Percentiles rank a stretch among this genome's conserved stretches.
phyloP scores from a whole-genome alignment of 257 asterid genomes.

The Ilex asprella region DNA sequence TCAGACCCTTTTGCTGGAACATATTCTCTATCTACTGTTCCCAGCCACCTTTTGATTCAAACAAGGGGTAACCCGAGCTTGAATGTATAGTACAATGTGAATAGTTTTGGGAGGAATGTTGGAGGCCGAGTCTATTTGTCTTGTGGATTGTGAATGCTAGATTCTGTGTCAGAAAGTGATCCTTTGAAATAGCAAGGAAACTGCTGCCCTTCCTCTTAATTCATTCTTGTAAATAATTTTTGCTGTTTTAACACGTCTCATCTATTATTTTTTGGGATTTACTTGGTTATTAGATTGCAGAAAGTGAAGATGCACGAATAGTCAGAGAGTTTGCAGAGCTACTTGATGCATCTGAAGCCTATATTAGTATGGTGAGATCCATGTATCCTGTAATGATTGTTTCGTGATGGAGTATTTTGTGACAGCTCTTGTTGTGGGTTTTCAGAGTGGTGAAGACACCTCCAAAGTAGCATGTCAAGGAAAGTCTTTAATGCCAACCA shows the following conservation, averaged over 20 bases:
- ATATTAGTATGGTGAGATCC: conserved; percentile 37
- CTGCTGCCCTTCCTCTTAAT: background rate
- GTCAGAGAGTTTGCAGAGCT: conserved; percentile 71
- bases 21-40: no score
- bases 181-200: background rate
- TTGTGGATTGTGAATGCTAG: no score
- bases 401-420: conserved; percentile 12
- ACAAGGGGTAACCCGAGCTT: background rate
- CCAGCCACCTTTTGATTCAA: background rate
- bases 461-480: conserved; percentile 26
- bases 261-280: conserved; percentile 21
- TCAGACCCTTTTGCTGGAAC: no score
- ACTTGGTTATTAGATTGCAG: conserved; percentile 57
- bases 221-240: background rate
- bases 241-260: conserved; percentile 2
- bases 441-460: conserved; percentile 24
- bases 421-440: conserved; percentile 9
- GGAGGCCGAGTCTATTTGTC: no score
- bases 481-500: conserved; percentile 24
- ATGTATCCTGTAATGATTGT: background rate
- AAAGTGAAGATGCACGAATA: conserved; percentile 51
- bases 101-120: no score
- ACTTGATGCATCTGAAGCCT: conserved; percentile 59
- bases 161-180: background rate
- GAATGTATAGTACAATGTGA: no score